Evolutionary conservation across 257 asterid species (phyloP), one percentile per base, ranked within the genome.

Genomic region (Marsdenia floribunda): DNA sequence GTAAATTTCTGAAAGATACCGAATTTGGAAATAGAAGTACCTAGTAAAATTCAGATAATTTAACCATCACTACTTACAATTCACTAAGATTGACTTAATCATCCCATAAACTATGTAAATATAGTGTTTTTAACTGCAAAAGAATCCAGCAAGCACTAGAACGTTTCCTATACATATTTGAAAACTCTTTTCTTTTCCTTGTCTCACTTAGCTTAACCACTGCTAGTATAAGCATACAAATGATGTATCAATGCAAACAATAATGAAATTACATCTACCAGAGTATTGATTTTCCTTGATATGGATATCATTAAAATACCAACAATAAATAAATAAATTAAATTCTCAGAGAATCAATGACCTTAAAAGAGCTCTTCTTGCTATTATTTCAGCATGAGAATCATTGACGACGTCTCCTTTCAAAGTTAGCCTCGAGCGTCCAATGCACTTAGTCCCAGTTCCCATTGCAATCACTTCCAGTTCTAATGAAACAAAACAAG

Each of bases 381-480:
- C 93, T 11, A 92, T 84, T 50, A 92, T 84, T 86, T 92, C 98
- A 73, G 99, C 98, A 75, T 95, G 99, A 13, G 99, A 90, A 82
- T 92, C 97, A 79, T 92, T 92, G 21, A 92, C 90, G 53, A 90
- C 96, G 61, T 94, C 98, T 47, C 99, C 98, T 33, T 75, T 81
- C 15, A 77, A 82, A 73, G 88, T 88, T 86, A 91, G 85, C 75
- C 90, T 85, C 63, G 92, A 82, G 29, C 79, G 83, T 76, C 97
- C 98, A 6, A 92, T 75, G 84, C 99, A 95, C 79, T 95, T 92
- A 47, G 99, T 95, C 59, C 98, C 99, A 72, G 99, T 95, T 38
- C 97, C 99, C 85, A 95, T 22, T 19, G 98, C 88, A 82, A 89
- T 87, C 77, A 95, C 97, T 67, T 81, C 86, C 66, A 92, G 71